Percentiles rank a stretch among this genome's conserved stretches.
These are phyloP conservation scores for Aureobasidium musti DNA, from an alignment of 2,329 filamentous ascomycete species.

Conservation along the genomic window DNA sequence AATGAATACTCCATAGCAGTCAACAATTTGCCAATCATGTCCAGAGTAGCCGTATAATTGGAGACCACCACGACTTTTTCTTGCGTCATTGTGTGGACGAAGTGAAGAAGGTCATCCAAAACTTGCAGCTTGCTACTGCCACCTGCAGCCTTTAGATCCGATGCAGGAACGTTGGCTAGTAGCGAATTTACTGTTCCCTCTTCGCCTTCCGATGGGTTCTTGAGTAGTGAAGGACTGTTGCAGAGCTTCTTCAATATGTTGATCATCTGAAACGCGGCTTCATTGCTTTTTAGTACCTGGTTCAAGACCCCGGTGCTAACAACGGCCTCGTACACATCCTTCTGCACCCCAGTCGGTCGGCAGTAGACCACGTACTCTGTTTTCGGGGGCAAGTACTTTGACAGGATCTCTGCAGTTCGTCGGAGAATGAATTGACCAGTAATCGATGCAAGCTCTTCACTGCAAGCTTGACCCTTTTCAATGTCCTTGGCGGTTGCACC, in stretches of 20 bases:
- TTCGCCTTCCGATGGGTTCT: constrained; percentile 43
- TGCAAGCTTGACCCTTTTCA: constrained; percentile 64
- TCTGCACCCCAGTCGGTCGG: constrained; percentile 61
- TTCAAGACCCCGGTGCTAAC: constrained; percentile 66
- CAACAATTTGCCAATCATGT: constrained; percentile 64
- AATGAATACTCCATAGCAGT: constrained; percentile 61
- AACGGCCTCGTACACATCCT: constrained; percentile 63
- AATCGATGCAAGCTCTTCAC: constrained; percentile 61
- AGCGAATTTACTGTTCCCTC: constrained; percentile 44
- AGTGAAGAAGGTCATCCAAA: constrained; percentile 65
- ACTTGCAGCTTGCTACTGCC: constrained; percentile 68
- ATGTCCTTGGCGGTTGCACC: constrained; percentile 62
- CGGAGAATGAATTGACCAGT: constrained; percentile 67
- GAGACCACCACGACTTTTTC: constrained; percentile 77
- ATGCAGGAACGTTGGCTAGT: constrained; percentile 56
- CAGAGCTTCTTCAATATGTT: constrained; percentile 73
- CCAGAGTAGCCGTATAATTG: constrained; percentile 72
- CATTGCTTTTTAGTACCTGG: constrained; percentile 61
- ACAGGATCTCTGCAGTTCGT: constrained; percentile 65
- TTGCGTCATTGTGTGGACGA: constrained; percentile 60
- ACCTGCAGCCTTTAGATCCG: constrained; percentile 58
- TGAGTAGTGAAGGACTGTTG: constrained; percentile 67
- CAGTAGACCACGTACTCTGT: constrained; percentile 69
- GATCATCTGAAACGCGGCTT: constrained; percentile 67
- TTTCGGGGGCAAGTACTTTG: constrained; percentile 66